Evolutionary conservation across 1,284 basidiomycete genomes (phyloP), one percentile per base, ranked within the genome.

Genomic region (Boletus holoroseus): DNA sequence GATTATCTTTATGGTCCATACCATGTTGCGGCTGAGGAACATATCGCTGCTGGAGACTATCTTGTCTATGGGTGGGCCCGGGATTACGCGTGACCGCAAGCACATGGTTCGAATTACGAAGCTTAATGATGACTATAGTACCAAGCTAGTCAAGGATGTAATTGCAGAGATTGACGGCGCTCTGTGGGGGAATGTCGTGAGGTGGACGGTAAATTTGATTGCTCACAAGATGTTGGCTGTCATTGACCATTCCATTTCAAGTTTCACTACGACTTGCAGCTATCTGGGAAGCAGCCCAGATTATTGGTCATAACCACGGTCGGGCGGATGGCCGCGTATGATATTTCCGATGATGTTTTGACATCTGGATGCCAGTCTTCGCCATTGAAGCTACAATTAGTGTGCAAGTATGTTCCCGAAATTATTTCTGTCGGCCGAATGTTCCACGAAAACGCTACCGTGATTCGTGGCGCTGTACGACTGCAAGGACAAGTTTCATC

Each of bases 101-200:
- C 63, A 64, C 39, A 44, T 68, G 53, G 26, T 64, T 36, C 64
- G 64, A 32, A 57, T 65, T 43, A 67, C 68, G 59, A 65, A 61
- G 32, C 62, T 65, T 1, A 57, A 59, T 24, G 53, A 57, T 18
- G 52, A 67, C 28, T 68, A 65, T n/a, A n/a, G n/a, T 36, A 56
- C 61, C 15, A 26, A 44, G 39, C 44, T 55, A 20, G 40, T 20
- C 37, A 64, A 49, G 32, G 66, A 65, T 35, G 48, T 60, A 11
- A 45, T 58, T 28, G 50, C 49, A n/a, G 63, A 65, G 46, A 61
- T 65, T 6, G 63, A 68, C 36, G 67, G 63, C 15, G 64, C 63
- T 27, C 41, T 50, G 2, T 37, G 15, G 39, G 64, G 62, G n/a
- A 53, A 62, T 38, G 54, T 61, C 11, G 63, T 61, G 22, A 58